Evolutionary conservation across 2,329 filamentous ascomycete genomes (phyloP).

Genomic region (Fusarium sp.): DNA sequence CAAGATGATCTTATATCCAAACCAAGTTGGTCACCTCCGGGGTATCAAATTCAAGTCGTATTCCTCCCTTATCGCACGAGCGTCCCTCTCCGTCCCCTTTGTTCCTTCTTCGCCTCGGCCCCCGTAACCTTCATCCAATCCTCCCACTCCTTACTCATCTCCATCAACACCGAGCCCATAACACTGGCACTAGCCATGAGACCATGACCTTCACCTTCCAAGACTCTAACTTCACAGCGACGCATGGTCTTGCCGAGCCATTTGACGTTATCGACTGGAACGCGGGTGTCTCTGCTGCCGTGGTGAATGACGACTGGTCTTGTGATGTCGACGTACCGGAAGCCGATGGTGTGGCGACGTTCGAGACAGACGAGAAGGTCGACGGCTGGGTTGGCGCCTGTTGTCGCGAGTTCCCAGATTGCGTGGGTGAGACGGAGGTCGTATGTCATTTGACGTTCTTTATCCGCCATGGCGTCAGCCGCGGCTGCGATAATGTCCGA

Average conservation of each 20-base stretch:
- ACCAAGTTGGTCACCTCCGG: conserved; percentile 10
- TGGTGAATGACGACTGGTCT: conserved; percentile 94
- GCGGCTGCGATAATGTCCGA: conserved; percentile 61
- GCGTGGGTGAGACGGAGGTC: conserved; percentile 88
- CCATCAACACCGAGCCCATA: conserved; percentile 94
- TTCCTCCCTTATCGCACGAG: conserved; percentile 30
- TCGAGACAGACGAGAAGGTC: conserved; percentile 94
- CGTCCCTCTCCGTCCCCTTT: conserved; percentile 48
- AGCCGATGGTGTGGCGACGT: conserved; percentile 89
- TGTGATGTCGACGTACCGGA: conserved; percentile 96
- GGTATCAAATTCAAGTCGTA: conserved; percentile 30
- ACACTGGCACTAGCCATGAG: conserved; percentile 94
- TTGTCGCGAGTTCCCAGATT: conserved; percentile 94
- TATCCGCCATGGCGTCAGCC: conserved; percentile 72
- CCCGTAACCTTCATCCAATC: conserved; percentile 79
- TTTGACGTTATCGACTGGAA: conserved; percentile 93
- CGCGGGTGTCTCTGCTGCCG: conserved; percentile 87
- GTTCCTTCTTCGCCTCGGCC: conserved; percentile 51
- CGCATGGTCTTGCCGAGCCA: conserved; percentile 97
- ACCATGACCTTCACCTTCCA: conserved; percentile 93
- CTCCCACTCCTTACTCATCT: conserved; percentile 95
- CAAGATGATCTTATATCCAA: background rate
- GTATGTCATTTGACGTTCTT: conserved; percentile 79
- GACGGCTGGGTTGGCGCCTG: conserved; percentile 91
- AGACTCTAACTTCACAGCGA: conserved; percentile 87